A percentile compares a stretch with the other conserved stretches of the same genome.
phyloP scores from a whole-genome alignment of 768 basidiomycete species.

The Pleurotus giganteus region DNA sequence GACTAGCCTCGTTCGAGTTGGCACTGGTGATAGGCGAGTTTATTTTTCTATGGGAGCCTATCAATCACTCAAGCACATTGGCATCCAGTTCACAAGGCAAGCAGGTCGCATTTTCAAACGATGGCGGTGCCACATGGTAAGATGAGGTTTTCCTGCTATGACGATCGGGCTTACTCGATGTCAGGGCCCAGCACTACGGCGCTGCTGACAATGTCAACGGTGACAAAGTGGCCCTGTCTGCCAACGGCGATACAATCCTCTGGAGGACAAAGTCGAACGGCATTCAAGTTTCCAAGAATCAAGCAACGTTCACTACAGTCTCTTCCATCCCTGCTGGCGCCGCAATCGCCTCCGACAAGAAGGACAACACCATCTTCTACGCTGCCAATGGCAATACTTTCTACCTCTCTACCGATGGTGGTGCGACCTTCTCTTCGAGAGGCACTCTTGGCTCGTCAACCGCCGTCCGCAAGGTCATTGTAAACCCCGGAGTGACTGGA shows the following conservation, averaged over 20 bases:
- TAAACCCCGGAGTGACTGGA: conserved; percentile 51
- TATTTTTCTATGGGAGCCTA: not conserved
- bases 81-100: conserved; percentile 37
- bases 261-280: conserved; percentile 52
- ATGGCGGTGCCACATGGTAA: conserved; percentile 53
- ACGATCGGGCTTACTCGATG: not conserved
- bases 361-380: conserved; percentile 55
- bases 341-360: conserved; percentile 63
- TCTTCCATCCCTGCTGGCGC: conserved; percentile 49
- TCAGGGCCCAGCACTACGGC: conserved; percentile 50
- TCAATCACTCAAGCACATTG: not conserved
- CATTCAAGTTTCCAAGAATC: conserved; percentile 51
- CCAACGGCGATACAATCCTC: conserved; percentile 54
- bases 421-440: conserved; percentile 45
- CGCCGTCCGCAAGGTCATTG: conserved; percentile 49
- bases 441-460: conserved; percentile 47
- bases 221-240: conserved; percentile 46
- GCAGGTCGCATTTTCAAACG: conserved; percentile 56
- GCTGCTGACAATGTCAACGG: conserved; percentile 46
- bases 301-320: conserved; percentile 47
- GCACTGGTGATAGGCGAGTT: conserved; percentile 44
- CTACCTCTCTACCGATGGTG: conserved; percentile 60
- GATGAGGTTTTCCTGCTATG: not conserved
- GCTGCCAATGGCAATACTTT: conserved; percentile 53
- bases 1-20: conserved; percentile 38